phyloP scores from a whole-genome alignment of 495 filamentous ascomycete genomes.

The Penicillium cosmopolitanum region DNA sequence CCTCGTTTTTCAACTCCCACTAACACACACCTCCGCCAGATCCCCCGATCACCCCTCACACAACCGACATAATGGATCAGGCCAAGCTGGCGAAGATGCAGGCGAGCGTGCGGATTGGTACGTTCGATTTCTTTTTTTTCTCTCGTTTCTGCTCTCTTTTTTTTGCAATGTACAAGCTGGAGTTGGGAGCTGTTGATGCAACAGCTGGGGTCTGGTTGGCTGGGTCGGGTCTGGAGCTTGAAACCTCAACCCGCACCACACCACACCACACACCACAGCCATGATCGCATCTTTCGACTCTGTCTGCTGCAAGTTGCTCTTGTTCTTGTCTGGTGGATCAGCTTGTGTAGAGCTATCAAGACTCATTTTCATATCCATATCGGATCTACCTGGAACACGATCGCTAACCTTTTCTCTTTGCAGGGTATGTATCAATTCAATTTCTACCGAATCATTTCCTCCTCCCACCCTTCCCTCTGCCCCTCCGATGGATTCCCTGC shows the following conservation, averaged over 20 bases:
- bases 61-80: slow-evolving; percentile 55
- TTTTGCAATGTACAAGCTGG: slow-evolving; percentile 1
- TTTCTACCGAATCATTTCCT: slow-evolving; percentile 5
- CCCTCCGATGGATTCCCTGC: not conserved
- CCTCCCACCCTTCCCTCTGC: slow-evolving; percentile 5
- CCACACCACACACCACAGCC: too few relatives aligned
- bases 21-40: slow-evolving; percentile 21
- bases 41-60: slow-evolving; percentile 29
- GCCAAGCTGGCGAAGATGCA: slow-evolving; percentile 62
- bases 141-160: slow-evolving; percentile 11
- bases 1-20: not conserved
- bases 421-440: slow-evolving; percentile 37
- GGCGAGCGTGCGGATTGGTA: slow-evolving; percentile 60
- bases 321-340: too few relatives aligned
- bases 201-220: not conserved
- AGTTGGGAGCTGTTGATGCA: not conserved
- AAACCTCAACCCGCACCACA: not conserved
- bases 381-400: not conserved
- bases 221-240: not conserved
- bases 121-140: slow-evolving; percentile 28
- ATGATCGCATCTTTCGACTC: too few relatives aligned
- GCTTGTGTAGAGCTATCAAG: too few relatives aligned
- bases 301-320: too few relatives aligned
- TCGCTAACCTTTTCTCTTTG: slow-evolving; percentile 11
- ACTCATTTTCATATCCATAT: not conserved